Conservation (phyloP, 2,329 filamentous ascomycete genomes). For the Zymoseptoria passerinii region DNA sequence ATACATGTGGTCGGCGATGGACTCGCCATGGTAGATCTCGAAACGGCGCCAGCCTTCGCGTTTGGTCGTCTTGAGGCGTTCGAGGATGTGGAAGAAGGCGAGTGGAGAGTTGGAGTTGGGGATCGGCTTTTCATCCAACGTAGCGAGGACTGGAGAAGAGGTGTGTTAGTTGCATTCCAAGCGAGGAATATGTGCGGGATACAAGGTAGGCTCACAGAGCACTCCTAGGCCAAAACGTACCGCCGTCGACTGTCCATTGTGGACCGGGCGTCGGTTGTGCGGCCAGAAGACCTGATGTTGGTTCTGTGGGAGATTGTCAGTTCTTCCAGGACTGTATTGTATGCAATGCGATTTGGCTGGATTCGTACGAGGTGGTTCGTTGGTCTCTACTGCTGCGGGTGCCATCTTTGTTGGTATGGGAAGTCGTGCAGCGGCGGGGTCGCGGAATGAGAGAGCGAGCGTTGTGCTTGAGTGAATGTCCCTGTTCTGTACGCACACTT, state of each 20-base stretch:
- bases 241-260: slow-evolving; percentile 40
- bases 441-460: neutral
- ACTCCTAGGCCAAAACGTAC: slow-evolving; percentile 31
- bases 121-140: slow-evolving; percentile 52
- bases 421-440: neutral
- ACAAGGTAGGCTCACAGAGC: slow-evolving; percentile 12
- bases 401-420: slow-evolving; percentile 12
- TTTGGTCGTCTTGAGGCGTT: slow-evolving; percentile 91
- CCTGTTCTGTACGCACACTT: neutral
- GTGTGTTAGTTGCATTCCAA: slow-evolving; percentile 1
- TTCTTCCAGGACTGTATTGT: neutral
- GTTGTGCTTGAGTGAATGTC: neutral
- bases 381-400: slow-evolving; percentile 35
- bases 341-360: neutral
- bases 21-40: slow-evolving; percentile 67
- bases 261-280: slow-evolving; percentile 13
- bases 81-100: slow-evolving; percentile 88
- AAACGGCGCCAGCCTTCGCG: slow-evolving; percentile 94
- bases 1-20: slow-evolving; percentile 98
- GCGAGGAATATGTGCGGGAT: neutral
- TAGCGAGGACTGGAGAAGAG: slow-evolving; percentile 49
- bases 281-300: slow-evolving; percentile 30
- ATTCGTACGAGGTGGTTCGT: slow-evolving; percentile 30
- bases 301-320: slow-evolving; percentile 17
- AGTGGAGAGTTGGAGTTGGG: slow-evolving; percentile 62